Percentiles rank a stretch among this genome's conserved stretches.
Evolutionary conservation across 129 eudicot species (phyloP).

Genomic region (Chrysanthemum seticuspe): DNA sequence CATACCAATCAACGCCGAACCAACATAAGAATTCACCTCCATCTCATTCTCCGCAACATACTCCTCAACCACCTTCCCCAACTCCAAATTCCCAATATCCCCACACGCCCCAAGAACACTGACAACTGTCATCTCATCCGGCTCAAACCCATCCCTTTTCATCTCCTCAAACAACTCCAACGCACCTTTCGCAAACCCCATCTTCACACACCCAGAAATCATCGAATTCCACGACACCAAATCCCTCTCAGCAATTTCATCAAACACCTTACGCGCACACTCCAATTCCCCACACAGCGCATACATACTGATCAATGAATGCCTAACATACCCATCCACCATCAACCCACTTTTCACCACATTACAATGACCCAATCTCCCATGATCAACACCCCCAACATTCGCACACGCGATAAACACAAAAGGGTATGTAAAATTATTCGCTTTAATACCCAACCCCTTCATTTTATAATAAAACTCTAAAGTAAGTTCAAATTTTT

Average conservation of each 20-base stretch:
- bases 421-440: slow-evolving; percentile 83
- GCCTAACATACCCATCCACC: slow-evolving; percentile 57
- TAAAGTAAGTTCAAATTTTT: slow-evolving; percentile 45
- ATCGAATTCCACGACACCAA: slow-evolving; percentile 80
- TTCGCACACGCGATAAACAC: slow-evolving; percentile 60
- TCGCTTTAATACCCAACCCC: slow-evolving; percentile 49
- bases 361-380: slow-evolving; percentile 51
- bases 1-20: slow-evolving; percentile 78
- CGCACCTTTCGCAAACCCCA: slow-evolving; percentile 57
- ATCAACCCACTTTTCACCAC: slow-evolving; percentile 60
- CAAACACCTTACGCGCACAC: slow-evolving; percentile 66
- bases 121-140: slow-evolving; percentile 65
- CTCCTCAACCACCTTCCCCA: slow-evolving; percentile 59
- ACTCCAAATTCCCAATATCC: slow-evolving; percentile 64
- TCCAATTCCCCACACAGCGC: slow-evolving; percentile 44
- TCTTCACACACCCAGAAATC: slow-evolving; percentile 64
- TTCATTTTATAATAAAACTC: slow-evolving; percentile 53
- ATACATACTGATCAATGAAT: slow-evolving; percentile 83
- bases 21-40: slow-evolving; percentile 50
- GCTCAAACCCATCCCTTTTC: slow-evolving; percentile 62
- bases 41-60: slow-evolving; percentile 46
- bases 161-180: slow-evolving; percentile 59
- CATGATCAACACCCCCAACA: slow-evolving; percentile 41
- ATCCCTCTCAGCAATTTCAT: slow-evolving; percentile 69
- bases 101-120: slow-evolving; percentile 82